Percentiles rank a stretch among this genome's conserved stretches.
Evolutionary conservation across 805 yeast species (phyloP).

Genomic region (Ogataea minuta): DNA sequence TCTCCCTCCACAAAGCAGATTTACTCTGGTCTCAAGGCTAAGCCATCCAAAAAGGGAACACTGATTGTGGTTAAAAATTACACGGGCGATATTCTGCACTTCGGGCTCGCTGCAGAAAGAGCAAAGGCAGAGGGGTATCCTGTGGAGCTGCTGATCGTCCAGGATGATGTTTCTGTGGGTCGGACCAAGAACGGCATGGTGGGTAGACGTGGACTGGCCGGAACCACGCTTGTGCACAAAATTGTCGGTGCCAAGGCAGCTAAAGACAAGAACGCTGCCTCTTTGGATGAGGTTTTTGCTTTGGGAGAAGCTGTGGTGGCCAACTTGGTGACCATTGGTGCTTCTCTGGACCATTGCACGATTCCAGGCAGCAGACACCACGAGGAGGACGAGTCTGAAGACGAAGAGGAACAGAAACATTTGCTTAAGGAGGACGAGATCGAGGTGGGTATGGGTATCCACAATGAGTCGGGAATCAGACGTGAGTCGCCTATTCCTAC

Average conservation of each 20-base stretch:
- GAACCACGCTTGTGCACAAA: slow-evolving; percentile 85
- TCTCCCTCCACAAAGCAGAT: slow-evolving; percentile 88
- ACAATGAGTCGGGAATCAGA: slow-evolving; percentile 86
- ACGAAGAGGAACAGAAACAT: slow-evolving; percentile 37
- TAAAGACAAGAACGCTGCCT: slow-evolving; percentile 30
- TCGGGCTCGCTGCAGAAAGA: slow-evolving; percentile 87
- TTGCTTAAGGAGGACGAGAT: slow-evolving; percentile 59
- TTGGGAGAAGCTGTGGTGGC: slow-evolving; percentile 61
- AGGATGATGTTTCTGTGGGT: slow-evolving; percentile 96
- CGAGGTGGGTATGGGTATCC: slow-evolving; percentile 95
- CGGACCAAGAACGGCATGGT: slow-evolving; percentile 84
- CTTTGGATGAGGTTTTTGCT: slow-evolving; percentile 51
- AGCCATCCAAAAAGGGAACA: slow-evolving; percentile 57
- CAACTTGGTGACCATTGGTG: slow-evolving; percentile 81
- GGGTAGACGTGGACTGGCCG: slow-evolving; percentile 93
- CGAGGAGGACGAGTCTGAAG: slow-evolving; percentile 38
- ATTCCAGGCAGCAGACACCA: slow-evolving; percentile 74
- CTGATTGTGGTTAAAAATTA: slow-evolving; percentile 84
- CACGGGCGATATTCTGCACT: slow-evolving; percentile 92
- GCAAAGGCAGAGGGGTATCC: slow-evolving; percentile 75
- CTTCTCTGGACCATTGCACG: slow-evolving; percentile 83
- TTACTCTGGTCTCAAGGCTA: slow-evolving; percentile 62
- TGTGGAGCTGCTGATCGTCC: slow-evolving; percentile 72
- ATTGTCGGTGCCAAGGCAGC: slow-evolving; percentile 65
- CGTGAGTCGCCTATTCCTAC: slow-evolving; percentile 66